A percentile compares a stretch with the other conserved stretches of the same genome.
These are phyloP conservation scores for Actinomortierella ambigua DNA, from an alignment of 371 early-diverging fungal species.

Conservation along the genomic window DNA sequence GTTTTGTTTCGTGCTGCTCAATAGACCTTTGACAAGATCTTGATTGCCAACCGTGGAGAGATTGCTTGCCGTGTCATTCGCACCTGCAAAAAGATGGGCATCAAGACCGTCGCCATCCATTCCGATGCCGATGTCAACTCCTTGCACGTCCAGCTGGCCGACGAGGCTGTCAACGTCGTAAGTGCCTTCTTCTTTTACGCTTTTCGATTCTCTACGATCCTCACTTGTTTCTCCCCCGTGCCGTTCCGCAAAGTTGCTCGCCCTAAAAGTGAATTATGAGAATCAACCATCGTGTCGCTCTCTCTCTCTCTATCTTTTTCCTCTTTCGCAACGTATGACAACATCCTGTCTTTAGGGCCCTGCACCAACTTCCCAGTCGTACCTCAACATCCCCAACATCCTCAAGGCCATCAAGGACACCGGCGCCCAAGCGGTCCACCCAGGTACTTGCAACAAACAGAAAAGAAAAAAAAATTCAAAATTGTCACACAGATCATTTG, in stretches of 20 bases:
- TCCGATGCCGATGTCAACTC: constrained; percentile 85
- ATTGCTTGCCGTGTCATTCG: constrained; percentile 93
- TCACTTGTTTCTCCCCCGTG: too few species aligned
- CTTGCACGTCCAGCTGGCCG: constrained; percentile 76
- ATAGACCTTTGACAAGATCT: constrained; percentile 86
- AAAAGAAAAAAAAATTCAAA: too few species aligned
- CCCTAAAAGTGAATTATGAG: too few species aligned
- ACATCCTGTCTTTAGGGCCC: constrained; percentile 51
- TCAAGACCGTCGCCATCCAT: constrained; percentile 94
- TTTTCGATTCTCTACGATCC: too few species aligned
- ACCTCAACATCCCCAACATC: constrained; percentile 62
- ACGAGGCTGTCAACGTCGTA: constrained; percentile 71
- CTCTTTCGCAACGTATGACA: not conserved
- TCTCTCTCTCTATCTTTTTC: not conserved
- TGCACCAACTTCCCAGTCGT: constrained; percentile 65
- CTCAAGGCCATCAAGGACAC: constrained; percentile 57
- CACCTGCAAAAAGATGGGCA: constrained; percentile 80
- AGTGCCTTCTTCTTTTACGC: constrained; percentile 11
- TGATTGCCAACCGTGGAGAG: constrained; percentile 97
- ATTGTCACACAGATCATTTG: not conserved
- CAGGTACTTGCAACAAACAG: constrained; percentile 46
- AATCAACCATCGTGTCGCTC: not conserved
- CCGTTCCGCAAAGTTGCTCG: too few species aligned
- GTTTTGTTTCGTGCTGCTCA: not conserved
- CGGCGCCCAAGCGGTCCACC: constrained; percentile 74